Conservation (phyloP, 2,329 filamentous ascomycete genomes). For the Monosporascus sp. region DNA sequence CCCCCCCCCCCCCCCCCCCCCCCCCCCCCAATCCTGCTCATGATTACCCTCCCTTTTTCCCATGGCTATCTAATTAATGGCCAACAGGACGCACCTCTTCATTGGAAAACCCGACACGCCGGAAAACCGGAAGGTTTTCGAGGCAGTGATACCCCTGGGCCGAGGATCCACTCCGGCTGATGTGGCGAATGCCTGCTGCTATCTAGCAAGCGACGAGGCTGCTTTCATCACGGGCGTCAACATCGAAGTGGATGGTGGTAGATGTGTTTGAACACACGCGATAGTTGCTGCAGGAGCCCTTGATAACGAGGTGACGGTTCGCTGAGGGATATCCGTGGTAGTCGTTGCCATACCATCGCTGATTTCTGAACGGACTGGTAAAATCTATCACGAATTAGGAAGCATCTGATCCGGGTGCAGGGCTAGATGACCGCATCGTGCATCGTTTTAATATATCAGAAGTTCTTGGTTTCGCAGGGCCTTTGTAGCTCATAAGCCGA, state of each 20-base stretch:
- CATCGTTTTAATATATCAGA: not conserved
- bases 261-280: conserved; percentile 18
- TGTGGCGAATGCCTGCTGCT: conserved; percentile 66
- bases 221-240: conserved; percentile 70
- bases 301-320: not conserved
- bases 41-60: not conserved
- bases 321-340: too few species aligned
- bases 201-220: conserved; percentile 66
- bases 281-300: not conserved
- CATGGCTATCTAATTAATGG: not conserved
- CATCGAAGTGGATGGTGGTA: conserved; percentile 47
- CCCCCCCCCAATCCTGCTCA: too few species aligned
- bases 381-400: too few species aligned
- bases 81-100: conserved; percentile 41
- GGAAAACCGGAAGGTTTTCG: conserved; percentile 52
- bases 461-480: not conserved
- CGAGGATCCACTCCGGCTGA: conserved; percentile 56
- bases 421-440: not conserved
- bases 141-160: conserved; percentile 50
- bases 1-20: too few species aligned
- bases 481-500: not conserved
- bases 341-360: too few species aligned
- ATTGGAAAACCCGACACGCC: conserved; percentile 58
- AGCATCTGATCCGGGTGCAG: too few species aligned
- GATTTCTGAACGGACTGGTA: too few species aligned